A percentile compares a stretch with the other conserved stretches of the same genome.
These are phyloP conservation scores for Acanthamoeba castellanii DNA, from an alignment of 208 protist species.

Conservation along the genomic window DNA sequence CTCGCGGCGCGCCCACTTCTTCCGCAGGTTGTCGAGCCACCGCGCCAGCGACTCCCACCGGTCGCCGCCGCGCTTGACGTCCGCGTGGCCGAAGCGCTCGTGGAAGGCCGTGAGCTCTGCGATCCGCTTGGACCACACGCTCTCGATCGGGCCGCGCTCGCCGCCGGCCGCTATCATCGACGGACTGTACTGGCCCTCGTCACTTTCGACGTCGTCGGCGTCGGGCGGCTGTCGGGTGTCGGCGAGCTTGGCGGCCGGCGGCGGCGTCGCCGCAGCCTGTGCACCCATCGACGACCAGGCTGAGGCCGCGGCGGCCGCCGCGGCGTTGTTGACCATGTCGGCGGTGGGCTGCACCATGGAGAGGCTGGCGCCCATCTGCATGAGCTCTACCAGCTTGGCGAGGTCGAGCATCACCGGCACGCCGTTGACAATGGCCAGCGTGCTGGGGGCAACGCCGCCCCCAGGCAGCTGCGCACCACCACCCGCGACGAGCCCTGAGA, in stretches of 20 bases:
- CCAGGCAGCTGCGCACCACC: too few relatives aligned
- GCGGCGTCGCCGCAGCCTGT: not conserved
- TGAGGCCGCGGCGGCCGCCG: not conserved
- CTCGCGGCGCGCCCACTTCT: not conserved
- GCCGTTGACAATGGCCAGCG: not conserved
- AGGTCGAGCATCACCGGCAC: slow-evolving; percentile 8
- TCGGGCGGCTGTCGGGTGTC: too few relatives aligned
- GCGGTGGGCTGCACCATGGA: not conserved
- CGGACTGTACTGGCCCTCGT: not conserved
- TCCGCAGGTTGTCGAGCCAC: not conserved
- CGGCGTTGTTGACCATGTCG: not conserved
- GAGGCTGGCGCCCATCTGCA: slow-evolving; percentile 6
- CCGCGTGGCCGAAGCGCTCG: not conserved
- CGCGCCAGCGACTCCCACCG: not conserved
- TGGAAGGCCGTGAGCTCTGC: not conserved
- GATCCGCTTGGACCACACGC: not conserved
- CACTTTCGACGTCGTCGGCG: not conserved
- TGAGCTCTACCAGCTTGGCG: not conserved
- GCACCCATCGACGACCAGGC: too few relatives aligned
- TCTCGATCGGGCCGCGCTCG: not conserved
- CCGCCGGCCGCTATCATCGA: not conserved
- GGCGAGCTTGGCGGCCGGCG: too few relatives aligned
- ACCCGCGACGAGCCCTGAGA: too few relatives aligned
- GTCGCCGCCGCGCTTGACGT: not conserved
- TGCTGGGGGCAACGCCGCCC: not conserved